These are phyloP conservation scores for Colletotrichum coccodes DNA, from an alignment of 2,329 filamentous ascomycete genomes.

Conservation along the genomic window DNA sequence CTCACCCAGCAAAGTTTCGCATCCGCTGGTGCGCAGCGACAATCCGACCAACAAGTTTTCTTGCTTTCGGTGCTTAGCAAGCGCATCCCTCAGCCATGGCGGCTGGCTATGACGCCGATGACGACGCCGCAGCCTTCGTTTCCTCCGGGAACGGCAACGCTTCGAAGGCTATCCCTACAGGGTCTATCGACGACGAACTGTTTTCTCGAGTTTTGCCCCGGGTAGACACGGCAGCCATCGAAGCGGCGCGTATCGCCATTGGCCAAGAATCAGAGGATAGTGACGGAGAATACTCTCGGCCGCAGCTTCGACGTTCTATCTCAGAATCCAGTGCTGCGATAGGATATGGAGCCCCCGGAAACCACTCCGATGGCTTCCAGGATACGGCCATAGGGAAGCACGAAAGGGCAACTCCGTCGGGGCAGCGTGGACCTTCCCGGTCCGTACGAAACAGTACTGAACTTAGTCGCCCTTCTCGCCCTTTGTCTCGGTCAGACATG, in stretches of 20 bases:
- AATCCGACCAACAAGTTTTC: not conserved
- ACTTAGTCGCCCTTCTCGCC: not conserved
- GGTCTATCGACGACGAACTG: slow-evolving; percentile 24
- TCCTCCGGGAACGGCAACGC: slow-evolving; percentile 10
- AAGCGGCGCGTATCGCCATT: not conserved
- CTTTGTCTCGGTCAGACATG: slow-evolving; percentile 18
- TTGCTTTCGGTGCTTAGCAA: not conserved
- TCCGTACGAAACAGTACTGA: slow-evolving; percentile 3
- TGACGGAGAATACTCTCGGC: slow-evolving; percentile 1
- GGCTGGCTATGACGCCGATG: slow-evolving; percentile 16
- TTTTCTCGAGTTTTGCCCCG: slow-evolving; percentile 18
- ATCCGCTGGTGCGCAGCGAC: not conserved
- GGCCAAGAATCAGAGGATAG: slow-evolving; percentile 3
- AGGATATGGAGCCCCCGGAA: not conserved
- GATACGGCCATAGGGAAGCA: not conserved
- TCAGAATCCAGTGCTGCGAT: slow-evolving; percentile 7
- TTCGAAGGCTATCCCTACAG: slow-evolving; percentile 9
- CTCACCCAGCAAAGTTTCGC: not conserved
- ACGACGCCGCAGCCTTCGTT: slow-evolving; percentile 7
- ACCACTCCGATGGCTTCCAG: not conserved
- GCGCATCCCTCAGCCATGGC: slow-evolving; percentile 3
- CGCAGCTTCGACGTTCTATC: not conserved
- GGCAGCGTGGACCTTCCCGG: not conserved
- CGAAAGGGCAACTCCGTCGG: not conserved
- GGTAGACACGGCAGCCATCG: slow-evolving; percentile 15